phyloP scores from a whole-genome alignment of 768 basidiomycete species.

The Megacollybia marginata region DNA sequence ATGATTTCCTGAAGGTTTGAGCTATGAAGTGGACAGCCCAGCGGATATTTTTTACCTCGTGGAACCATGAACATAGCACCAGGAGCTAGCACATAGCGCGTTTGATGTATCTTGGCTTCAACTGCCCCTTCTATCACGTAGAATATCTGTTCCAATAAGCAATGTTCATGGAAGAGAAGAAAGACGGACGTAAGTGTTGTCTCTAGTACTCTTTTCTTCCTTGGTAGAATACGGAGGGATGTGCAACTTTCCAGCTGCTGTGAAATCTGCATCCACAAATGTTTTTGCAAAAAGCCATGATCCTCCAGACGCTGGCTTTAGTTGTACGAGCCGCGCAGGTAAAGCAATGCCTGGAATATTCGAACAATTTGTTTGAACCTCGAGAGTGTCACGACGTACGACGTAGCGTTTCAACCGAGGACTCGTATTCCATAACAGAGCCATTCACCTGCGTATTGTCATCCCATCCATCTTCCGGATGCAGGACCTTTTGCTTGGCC shows the following conservation, averaged over 20 bases:
- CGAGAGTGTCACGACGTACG: too few relatives aligned
- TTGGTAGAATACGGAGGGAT: not conserved
- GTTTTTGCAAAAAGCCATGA: not conserved
- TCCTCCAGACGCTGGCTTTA: not conserved
- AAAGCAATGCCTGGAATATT: not conserved
- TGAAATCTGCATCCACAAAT: not conserved
- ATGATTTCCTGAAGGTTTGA: conserved; percentile 41
- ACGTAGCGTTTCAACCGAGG: not conserved
- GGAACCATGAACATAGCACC: conserved; percentile 68
- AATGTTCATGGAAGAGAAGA: not conserved
- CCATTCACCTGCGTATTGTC: not conserved
- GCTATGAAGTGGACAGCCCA: not conserved
- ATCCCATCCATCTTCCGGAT: not conserved
- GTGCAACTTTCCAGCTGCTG: not conserved
- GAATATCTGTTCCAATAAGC: conserved; percentile 42
- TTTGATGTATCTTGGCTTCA: conserved; percentile 53
- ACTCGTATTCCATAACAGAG: not conserved
- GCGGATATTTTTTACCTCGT: conserved; percentile 37
- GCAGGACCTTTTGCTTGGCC: not conserved
- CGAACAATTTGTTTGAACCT: too few relatives aligned
- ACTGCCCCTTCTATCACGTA: conserved; percentile 63
- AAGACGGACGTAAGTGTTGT: not conserved
- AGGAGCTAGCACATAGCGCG: conserved; percentile 49
- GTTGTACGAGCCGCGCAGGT: not conserved
- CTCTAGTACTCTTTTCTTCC: not conserved